Conservation (phyloP, 768 basidiomycete genomes). For the Dioszegia crocea region DNA sequence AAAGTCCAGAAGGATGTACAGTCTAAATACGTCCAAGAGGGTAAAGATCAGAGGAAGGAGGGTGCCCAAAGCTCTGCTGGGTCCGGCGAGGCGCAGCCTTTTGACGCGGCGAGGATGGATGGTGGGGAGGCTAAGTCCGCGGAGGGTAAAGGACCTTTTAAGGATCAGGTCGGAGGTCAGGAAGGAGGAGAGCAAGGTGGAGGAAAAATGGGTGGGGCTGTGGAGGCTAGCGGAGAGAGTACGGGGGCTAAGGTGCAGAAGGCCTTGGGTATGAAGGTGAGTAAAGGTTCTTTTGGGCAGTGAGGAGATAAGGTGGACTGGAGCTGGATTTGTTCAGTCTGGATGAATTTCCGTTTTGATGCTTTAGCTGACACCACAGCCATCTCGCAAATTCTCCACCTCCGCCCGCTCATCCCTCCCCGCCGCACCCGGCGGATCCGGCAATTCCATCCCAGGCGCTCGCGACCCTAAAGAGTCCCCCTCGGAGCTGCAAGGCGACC, state of each 20-base stretch:
- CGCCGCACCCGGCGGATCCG: slow-evolving; percentile 2
- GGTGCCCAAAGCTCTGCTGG: slow-evolving; percentile 10
- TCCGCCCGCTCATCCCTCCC: slow-evolving; percentile 8
- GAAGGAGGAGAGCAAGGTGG: slow-evolving; percentile 19
- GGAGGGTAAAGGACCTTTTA: slow-evolving; percentile 24
- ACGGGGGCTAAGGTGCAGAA: slow-evolving; percentile 20
- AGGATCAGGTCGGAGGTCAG: slow-evolving; percentile 47
- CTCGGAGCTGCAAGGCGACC: slow-evolving; percentile 37
- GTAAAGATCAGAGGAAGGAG: slow-evolving; percentile 20
- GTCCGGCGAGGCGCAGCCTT: slow-evolving; percentile 25
- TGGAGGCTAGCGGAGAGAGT: slow-evolving; percentile 28
- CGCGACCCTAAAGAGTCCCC: slow-evolving; percentile 17
- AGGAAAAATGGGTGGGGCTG: slow-evolving; percentile 26
- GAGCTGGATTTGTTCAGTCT: background rate
- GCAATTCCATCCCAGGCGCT: slow-evolving; percentile 5
- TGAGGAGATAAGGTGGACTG: background rate
- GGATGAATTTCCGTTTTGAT: background rate
- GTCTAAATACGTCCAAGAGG: slow-evolving; percentile 19
- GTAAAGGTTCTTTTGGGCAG: background rate
- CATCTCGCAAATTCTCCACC: slow-evolving; percentile 10
- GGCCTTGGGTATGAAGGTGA: slow-evolving; percentile 26
- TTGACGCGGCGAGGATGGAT: slow-evolving; percentile 36
- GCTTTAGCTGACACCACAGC: background rate
- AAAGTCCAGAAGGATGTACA: slow-evolving; percentile 37
- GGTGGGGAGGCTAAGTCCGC: slow-evolving; percentile 20